Base-by-base conservation (phyloP, 2,329 filamentous ascomycete genomes). In the Mycosphaerella arachidis region DNA sequence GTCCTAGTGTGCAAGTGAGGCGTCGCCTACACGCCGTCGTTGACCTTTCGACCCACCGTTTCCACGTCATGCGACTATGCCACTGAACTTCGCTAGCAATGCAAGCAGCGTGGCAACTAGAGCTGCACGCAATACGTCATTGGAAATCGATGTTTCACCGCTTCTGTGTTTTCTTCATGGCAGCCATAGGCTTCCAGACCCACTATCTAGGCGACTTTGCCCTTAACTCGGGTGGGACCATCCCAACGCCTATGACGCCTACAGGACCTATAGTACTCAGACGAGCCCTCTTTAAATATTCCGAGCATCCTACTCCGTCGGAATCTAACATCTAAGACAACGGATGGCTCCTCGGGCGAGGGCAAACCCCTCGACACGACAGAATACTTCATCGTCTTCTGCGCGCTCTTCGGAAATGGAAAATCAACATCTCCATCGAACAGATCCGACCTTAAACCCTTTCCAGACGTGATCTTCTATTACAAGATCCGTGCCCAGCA, bases 251-350 rank as follows among this genome's bases (percentile, higher is more conserved):
- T 82, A 84, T 68, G 84, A 92, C 57, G 88, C 89, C 16, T 92
- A 90, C 78, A 91, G 89, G 73, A 90, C 89, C 0, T 87, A 88
- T 66, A 89, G 90, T 20, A 78, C 86, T 58, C 71, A 82, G 0
- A 80, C 77, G 0, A 78, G 76, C 6, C 88, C 89, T 7, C 85
- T 85, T 2, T 84, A 92, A 59, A 82, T 92, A 62, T 92, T 92
- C 69, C 90, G 89, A 2, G 86, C 86, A 2, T 92, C 89, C 89
- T 92, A 86, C 71, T 86, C 84, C 18, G 86, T 86, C 61, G 65
- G 80, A n/a, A n/a, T n/a, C n/a, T n/a, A n/a, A 24, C 2, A 89
- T 92, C 63, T 77, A 80, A 1, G 86, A 90, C 68, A 92, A 92
- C 61, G 80, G 88, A 70, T 92, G 89, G 89, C 81, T 92, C 10